phyloP scores from a whole-genome alignment of 2,329 filamentous ascomycete genomes.

The Curvularia verruculosa region DNA sequence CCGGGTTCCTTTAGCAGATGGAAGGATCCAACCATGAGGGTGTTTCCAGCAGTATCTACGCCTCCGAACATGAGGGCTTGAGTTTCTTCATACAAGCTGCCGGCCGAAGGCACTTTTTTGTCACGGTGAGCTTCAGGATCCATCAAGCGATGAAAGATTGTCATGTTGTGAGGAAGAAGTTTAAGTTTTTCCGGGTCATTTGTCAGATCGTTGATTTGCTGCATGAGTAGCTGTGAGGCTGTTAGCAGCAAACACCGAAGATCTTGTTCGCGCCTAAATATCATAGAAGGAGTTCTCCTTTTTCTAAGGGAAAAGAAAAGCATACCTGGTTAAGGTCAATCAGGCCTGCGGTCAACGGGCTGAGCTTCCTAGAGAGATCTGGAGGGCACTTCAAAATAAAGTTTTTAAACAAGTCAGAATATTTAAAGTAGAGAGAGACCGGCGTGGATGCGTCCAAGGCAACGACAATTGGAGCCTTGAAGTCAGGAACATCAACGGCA shows the following conservation, averaged over 20 bases:
- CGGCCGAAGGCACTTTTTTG: conserved; percentile 39
- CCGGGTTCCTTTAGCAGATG: conserved; percentile 48
- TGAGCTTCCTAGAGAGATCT: conserved; percentile 44
- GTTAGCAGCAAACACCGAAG: background rate
- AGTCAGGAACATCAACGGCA: conserved; percentile 48
- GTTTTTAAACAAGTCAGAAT: conserved; percentile 48
- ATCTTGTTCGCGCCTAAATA: background rate
- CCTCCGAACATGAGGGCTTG: conserved; percentile 56
- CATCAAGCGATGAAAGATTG: conserved; percentile 47
- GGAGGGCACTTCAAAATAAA: conserved; percentile 49
- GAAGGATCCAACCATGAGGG: conserved; percentile 51
- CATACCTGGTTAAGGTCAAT: conserved; percentile 46
- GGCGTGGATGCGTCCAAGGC: conserved; percentile 50
- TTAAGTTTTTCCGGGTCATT: conserved; percentile 40
- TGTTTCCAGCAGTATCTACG: conserved; percentile 53
- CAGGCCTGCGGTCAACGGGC: conserved; percentile 47
- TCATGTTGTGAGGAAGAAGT: conserved; percentile 45
- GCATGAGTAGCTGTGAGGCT: conserved; percentile 31
- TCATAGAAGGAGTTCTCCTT: too few species aligned
- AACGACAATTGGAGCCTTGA: conserved; percentile 51
- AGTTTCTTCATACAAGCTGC: conserved; percentile 53
- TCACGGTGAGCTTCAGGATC: conserved; percentile 42
- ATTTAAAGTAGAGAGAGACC: conserved; percentile 49
- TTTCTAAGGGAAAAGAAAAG: background rate
- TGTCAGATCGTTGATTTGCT: conserved; percentile 42